Conservation (phyloP, 1,139 yeast species). For the Zhuliangozyma blackwelliae region DNA sequence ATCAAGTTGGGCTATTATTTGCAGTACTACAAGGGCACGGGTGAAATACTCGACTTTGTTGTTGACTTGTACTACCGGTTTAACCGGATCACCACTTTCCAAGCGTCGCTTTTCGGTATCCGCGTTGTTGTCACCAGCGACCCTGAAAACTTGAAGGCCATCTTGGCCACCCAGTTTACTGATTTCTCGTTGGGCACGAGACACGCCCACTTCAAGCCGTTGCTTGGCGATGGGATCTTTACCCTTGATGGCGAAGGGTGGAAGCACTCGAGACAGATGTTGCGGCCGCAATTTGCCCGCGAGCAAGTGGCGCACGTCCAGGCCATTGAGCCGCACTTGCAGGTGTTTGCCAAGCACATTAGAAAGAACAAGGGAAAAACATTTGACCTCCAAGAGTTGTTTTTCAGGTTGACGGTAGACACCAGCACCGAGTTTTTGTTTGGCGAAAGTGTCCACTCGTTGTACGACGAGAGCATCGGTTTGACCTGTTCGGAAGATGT, state of each 20-base stretch:
- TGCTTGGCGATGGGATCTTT: slow-evolving; percentile 52
- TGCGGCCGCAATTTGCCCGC: slow-evolving; percentile 50
- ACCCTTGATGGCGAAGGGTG: slow-evolving; percentile 50
- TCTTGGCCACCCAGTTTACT: slow-evolving; percentile 36
- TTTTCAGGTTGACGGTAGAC: slow-evolving; percentile 33
- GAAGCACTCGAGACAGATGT: slow-evolving; percentile 50
- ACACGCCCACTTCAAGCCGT: slow-evolving; percentile 31
- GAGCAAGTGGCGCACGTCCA: slow-evolving; percentile 47
- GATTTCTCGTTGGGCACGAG: slow-evolving; percentile 48
- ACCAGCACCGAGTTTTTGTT: slow-evolving; percentile 37
- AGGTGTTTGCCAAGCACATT: slow-evolving; percentile 27
- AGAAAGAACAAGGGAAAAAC: slow-evolving; percentile 16
- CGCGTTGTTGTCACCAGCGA: slow-evolving; percentile 12
- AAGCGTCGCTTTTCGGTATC: no score
- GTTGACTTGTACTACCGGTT: no score
- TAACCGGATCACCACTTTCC: no score
- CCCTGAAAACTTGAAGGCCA: slow-evolving; percentile 28
- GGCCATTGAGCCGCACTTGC: slow-evolving; percentile 38
- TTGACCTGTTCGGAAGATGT: slow-evolving; percentile 13
- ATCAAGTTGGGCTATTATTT: slow-evolving; percentile 8
- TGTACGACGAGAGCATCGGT: slow-evolving; percentile 25
- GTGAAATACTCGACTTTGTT: no score
- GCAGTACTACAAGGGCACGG: no score
- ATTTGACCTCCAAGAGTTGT: slow-evolving; percentile 31
- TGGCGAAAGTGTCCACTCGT: slow-evolving; percentile 28